These are phyloP conservation scores for Chloroidium sp. DNA, from an alignment of 163 green algal species.

Conservation along the genomic window DNA sequence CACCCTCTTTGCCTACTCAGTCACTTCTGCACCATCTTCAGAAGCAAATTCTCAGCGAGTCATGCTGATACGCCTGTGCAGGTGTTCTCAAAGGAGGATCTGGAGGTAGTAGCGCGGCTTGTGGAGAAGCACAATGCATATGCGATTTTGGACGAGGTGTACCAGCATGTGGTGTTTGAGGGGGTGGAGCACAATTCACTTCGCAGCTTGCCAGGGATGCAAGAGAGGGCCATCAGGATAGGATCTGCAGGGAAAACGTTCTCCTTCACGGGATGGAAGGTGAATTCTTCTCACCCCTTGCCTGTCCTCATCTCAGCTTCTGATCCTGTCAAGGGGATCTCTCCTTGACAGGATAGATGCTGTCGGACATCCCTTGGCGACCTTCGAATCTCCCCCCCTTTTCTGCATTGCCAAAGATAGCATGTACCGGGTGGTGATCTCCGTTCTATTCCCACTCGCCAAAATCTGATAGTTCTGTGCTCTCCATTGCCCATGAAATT, in stretches of 20 bases:
- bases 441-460: too few species aligned
- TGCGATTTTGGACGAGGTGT: constrained; percentile 71
- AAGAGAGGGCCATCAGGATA: constrained; percentile 52
- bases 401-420: too few species aligned
- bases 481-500: too few species aligned
- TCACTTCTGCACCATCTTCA: too few species aligned
- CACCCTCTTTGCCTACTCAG: too few species aligned
- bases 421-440: too few species aligned
- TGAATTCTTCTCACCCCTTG: constrained; percentile 9
- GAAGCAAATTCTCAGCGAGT: too few species aligned
- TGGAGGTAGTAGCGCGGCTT: constrained; percentile 57
- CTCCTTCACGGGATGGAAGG: constrained; percentile 81
- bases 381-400: too few species aligned
- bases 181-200: constrained; percentile 46
- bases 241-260: constrained; percentile 82
- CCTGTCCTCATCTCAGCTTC: not conserved
- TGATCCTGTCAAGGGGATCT: not conserved
- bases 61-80: too few species aligned
- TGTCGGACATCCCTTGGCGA: not conserved
- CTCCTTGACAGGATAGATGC: not conserved
- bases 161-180: constrained; percentile 71
- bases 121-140: constrained; percentile 48
- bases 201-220: constrained; percentile 57
- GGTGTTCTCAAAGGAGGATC: constrained; percentile 42
- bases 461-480: too few species aligned